These are phyloP conservation scores for Aspergillus alliaceus DNA, from an alignment of 2,329 filamentous ascomycete genomes.

Conservation along the genomic window DNA sequence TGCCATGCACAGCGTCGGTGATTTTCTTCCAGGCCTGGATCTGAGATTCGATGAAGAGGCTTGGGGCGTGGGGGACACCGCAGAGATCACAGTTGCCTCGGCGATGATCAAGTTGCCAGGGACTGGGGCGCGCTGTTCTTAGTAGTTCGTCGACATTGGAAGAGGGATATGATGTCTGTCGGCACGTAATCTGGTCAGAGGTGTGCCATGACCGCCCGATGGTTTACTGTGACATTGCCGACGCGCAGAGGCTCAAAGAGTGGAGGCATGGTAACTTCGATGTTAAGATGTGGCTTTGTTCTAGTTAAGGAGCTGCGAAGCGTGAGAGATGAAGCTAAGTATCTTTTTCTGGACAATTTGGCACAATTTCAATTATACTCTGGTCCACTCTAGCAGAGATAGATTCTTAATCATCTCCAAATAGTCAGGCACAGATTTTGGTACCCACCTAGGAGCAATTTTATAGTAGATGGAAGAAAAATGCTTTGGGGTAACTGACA, in stretches of 20 bases:
- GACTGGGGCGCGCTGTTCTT: slow-evolving; percentile 51
- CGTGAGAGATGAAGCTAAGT: neutral
- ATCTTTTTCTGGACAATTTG: too few relatives aligned
- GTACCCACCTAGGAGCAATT: neutral
- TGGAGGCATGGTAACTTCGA: too few relatives aligned
- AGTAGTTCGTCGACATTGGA: slow-evolving; percentile 34
- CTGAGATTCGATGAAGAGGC: slow-evolving; percentile 54
- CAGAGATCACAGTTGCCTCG: slow-evolving; percentile 55
- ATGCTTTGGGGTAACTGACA: neutral
- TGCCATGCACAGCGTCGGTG: slow-evolving; percentile 62
- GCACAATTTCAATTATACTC: too few relatives aligned
- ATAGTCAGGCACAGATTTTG: neutral
- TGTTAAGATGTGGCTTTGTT: too few relatives aligned
- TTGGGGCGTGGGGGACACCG: slow-evolving; percentile 54
- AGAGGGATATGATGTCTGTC: slow-evolving; percentile 50
- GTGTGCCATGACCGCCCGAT: slow-evolving; percentile 57
- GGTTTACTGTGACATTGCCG: slow-evolving; percentile 5
- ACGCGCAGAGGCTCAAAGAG: neutral
- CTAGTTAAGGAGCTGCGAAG: too few relatives aligned
- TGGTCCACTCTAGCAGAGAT: neutral
- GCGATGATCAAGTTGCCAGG: slow-evolving; percentile 58
- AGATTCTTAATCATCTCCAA: neutral
- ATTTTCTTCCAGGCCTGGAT: slow-evolving; percentile 59
- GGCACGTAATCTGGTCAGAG: slow-evolving; percentile 54
- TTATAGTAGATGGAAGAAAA: neutral